Percentiles rank a stretch among this genome's conserved stretches.
phyloP scores from a whole-genome alignment of 2,329 filamentous ascomycete species.

The Knoxdaviesia capensis region DNA sequence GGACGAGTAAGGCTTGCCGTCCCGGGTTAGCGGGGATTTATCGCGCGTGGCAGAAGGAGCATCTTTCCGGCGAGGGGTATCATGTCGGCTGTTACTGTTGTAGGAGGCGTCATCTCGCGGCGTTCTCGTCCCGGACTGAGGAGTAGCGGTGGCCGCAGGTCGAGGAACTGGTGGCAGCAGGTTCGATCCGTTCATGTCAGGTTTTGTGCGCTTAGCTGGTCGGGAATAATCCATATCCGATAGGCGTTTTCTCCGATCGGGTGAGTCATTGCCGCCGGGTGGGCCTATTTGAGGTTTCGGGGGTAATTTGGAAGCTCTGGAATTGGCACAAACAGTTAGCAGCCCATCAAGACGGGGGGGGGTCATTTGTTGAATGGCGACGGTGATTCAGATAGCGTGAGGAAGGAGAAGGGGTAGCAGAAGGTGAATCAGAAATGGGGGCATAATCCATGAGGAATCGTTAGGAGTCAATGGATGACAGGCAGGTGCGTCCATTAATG shows the following conservation, averaged over 20 bases:
- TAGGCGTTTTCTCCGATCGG: background rate
- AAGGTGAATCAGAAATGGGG: background rate
- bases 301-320: background rate
- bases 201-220: conserved; percentile 1
- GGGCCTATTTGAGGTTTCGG: conserved; percentile 1
- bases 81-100: background rate
- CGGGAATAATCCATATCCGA: conserved; percentile 2
- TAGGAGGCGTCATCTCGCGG: background rate
- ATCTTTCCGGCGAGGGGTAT: background rate
- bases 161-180: too few relatives aligned
- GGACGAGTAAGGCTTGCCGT: too few relatives aligned
- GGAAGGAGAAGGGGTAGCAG: background rate
- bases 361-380: too few relatives aligned
- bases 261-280: background rate
- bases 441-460: background rate
- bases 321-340: background rate
- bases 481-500: too few relatives aligned
- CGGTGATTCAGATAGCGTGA: too few relatives aligned
- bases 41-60: background rate
- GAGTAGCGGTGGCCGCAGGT: too few relatives aligned
- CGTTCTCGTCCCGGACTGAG: background rate
- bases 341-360: background rate
- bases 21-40: too few relatives aligned
- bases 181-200: background rate
- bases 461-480: too few relatives aligned